These are phyloP conservation scores for Nemania bipapillata DNA, from an alignment of 2,329 filamentous ascomycete species.

Conservation along the genomic window DNA sequence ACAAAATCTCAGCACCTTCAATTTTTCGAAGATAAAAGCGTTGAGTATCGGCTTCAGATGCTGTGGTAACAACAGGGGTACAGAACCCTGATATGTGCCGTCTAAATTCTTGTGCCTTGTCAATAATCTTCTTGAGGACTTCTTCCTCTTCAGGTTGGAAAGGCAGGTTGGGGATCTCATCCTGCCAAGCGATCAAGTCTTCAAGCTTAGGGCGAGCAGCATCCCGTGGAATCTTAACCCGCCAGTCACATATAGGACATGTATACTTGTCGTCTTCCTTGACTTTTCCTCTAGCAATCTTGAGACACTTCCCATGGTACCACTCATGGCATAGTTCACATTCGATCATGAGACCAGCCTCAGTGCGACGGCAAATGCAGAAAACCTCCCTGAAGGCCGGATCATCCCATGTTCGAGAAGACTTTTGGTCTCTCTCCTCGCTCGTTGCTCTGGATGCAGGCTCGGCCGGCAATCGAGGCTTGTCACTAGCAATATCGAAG, in stretches of 20 bases:
- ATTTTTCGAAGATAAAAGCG: constrained; percentile 97
- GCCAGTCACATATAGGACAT: constrained; percentile 97
- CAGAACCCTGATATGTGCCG: constrained; percentile 83
- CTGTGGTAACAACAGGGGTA: constrained; percentile 81
- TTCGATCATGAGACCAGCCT: constrained; percentile 99
- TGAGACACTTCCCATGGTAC: constrained; percentile 98
- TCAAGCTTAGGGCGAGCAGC: constrained; percentile 94
- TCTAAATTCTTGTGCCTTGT: constrained; percentile 84
- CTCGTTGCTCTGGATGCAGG: constrained; percentile 85
- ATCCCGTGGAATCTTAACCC: constrained; percentile 95
- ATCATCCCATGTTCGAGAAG: constrained; percentile 67
- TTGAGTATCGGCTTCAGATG: constrained; percentile 87
- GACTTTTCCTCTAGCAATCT: constrained; percentile 96
- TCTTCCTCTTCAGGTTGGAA: constrained; percentile 98
- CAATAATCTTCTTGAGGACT: constrained; percentile 83
- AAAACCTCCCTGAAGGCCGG: constrained; percentile 82
- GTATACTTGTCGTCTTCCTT: constrained; percentile 99
- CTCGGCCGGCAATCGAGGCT: constrained; percentile 88
- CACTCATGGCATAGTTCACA: constrained; percentile 98
- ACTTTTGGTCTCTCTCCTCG: constrained; percentile 57
- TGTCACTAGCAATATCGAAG: constrained; percentile 86
- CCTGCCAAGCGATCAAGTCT: constrained; percentile 83
- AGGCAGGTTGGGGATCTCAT: constrained; percentile 81
- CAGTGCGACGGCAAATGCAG: constrained; percentile 91
- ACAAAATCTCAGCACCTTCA: constrained; percentile 91